These are phyloP conservation scores for Dioszegia aurantiaca DNA, from an alignment of 768 basidiomycete genomes.

Conservation along the genomic window DNA sequence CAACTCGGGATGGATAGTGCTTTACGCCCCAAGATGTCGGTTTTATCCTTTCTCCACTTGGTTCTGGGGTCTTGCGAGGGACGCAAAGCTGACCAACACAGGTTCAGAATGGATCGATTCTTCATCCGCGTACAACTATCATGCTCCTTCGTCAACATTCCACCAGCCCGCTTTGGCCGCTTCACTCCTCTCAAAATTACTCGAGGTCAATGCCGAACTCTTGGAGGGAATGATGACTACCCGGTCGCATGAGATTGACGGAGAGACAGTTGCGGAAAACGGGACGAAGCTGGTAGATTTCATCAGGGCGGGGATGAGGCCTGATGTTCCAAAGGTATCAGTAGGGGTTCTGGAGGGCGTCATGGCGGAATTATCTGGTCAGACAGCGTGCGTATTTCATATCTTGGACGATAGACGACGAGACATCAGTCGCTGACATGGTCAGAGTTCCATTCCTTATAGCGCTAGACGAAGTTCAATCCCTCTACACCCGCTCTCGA, in stretches of 20 bases:
- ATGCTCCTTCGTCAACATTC: slow-evolving; percentile 72
- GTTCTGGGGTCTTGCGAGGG: too few species aligned
- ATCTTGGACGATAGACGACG: slow-evolving; percentile 2
- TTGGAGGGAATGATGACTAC: slow-evolving; percentile 48
- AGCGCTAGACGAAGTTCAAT: slow-evolving; percentile 84
- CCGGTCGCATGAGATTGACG: slow-evolving; percentile 16
- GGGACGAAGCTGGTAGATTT: slow-evolving; percentile 57
- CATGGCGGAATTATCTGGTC: slow-evolving; percentile 63
- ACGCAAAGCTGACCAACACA: slow-evolving; percentile 30
- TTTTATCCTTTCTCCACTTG: slow-evolving; percentile 2
- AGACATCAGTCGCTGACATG: slow-evolving; percentile 8
- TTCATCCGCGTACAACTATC: slow-evolving; percentile 68
- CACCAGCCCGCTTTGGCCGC: slow-evolving; percentile 66
- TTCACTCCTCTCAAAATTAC: slow-evolving; percentile 64
- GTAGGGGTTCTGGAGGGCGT: slow-evolving; percentile 62
- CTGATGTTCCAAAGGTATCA: slow-evolving; percentile 55
- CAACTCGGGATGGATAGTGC: slow-evolving; percentile 69
- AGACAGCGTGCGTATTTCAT: slow-evolving; percentile 60
- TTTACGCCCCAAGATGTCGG: slow-evolving; percentile 78
- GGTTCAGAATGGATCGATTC: slow-evolving; percentile 68
- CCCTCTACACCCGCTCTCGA: slow-evolving; percentile 63
- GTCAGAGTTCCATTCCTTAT: slow-evolving; percentile 71
- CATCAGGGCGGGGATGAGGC: slow-evolving; percentile 61
- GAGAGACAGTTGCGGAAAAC: slow-evolving; percentile 5
- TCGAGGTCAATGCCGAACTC: slow-evolving; percentile 59